phyloP scores from a whole-genome alignment of 2,329 filamentous ascomycete genomes.

The Sporothrix humicola region DNA sequence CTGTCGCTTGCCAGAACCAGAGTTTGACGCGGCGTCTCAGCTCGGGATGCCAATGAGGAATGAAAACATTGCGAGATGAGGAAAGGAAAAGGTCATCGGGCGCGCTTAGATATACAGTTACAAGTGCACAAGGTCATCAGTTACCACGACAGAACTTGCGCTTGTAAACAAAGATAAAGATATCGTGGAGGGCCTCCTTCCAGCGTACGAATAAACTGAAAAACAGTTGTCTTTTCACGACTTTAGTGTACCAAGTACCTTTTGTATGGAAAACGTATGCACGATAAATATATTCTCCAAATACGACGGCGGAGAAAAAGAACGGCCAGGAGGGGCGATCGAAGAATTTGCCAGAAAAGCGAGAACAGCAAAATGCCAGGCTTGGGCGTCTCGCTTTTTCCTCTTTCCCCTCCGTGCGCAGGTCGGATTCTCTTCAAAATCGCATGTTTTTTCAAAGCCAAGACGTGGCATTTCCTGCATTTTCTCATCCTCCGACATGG shows the following conservation, averaged over 20 bases:
- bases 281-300: neutral
- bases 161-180: neutral
- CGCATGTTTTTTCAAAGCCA: conserved; percentile 24
- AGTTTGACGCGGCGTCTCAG: neutral
- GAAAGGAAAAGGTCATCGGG: neutral
- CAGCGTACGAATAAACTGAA: neutral
- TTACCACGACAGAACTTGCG: too few species aligned
- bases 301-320: conserved; percentile 9
- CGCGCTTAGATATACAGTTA: neutral
- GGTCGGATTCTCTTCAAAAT: conserved; percentile 32
- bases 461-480: conserved; percentile 27
- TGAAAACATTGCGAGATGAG: neutral
- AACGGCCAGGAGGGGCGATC: neutral
- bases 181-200: neutral
- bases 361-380: neutral
- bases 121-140: neutral
- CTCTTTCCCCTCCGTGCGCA: conserved; percentile 6
- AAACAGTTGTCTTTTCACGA: neutral
- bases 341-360: neutral
- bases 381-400: conserved; percentile 5
- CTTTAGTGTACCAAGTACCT: neutral
- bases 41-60: neutral
- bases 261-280: neutral
- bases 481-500: conserved; percentile 20
- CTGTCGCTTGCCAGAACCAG: conserved; percentile 4